Evolutionary conservation across 2,329 filamentous ascomycete species (phyloP).

Genomic region (Aspergillus fijiensis): DNA sequence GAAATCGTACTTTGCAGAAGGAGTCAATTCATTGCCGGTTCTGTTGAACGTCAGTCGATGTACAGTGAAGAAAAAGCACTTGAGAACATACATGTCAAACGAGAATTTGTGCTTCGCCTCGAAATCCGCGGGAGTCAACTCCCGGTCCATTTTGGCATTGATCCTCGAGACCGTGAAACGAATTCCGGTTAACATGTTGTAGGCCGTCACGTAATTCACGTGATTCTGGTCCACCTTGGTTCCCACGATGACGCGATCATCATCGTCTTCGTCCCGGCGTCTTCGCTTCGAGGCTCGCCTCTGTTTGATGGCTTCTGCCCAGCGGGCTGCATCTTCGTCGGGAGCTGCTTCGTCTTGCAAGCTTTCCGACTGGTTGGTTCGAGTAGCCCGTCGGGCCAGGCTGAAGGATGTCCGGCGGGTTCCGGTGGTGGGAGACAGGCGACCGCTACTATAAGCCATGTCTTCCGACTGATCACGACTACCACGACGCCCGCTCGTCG

Average conservation of each 20-base stretch:
- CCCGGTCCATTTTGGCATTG: slow-evolving; percentile 92
- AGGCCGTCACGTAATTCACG: slow-evolving; percentile 95
- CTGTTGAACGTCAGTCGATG: slow-evolving; percentile 46
- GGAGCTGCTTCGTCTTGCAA: slow-evolving; percentile 79
- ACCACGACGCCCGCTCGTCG: slow-evolving; percentile 58
- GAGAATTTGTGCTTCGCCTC: slow-evolving; percentile 94
- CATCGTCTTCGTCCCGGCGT: slow-evolving; percentile 85
- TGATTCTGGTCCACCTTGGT: slow-evolving; percentile 98
- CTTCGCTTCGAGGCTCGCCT: slow-evolving; percentile 85
- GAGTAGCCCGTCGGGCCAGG: slow-evolving; percentile 74
- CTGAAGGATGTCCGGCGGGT: slow-evolving; percentile 79
- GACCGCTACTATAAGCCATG: slow-evolving; percentile 66
- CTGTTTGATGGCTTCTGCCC: slow-evolving; percentile 89
- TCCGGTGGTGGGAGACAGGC: slow-evolving; percentile 72
- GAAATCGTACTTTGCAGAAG: slow-evolving; percentile 99
- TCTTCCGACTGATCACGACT: slow-evolving; percentile 69
- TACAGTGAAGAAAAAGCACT: not conserved
- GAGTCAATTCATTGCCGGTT: slow-evolving; percentile 94
- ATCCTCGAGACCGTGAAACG: slow-evolving; percentile 94
- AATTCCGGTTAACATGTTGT: slow-evolving; percentile 99
- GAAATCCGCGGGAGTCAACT: slow-evolving; percentile 88
- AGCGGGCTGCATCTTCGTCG: slow-evolving; percentile 87
- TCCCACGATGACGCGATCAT: slow-evolving; percentile 83
- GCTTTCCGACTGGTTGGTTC: slow-evolving; percentile 80
- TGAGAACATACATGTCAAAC: slow-evolving; percentile 79